A percentile compares a stretch with the other conserved stretches of the same genome.
Evolutionary conservation across 31 red algal genomes (phyloP).

Genomic region (Porphyra umbilicalis): DNA sequence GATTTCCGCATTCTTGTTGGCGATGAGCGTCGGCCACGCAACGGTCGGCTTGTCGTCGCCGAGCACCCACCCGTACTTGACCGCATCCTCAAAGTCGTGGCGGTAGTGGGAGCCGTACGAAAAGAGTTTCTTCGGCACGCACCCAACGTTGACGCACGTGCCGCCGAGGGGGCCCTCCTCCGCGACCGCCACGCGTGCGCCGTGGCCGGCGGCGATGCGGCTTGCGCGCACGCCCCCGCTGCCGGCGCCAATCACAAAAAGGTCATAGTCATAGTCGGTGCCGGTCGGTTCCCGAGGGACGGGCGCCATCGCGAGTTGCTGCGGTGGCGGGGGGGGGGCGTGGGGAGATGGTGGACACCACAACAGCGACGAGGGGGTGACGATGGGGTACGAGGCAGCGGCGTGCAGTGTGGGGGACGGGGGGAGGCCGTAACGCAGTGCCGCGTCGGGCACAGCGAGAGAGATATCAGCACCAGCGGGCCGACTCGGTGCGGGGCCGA

Average conservation of each 20-base stretch:
- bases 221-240: slow-evolving; percentile 59
- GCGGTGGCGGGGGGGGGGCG: not conserved
- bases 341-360: not conserved
- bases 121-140: slow-evolving; percentile 75
- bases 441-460: no score
- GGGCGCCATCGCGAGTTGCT: not conserved
- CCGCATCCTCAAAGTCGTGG: slow-evolving; percentile 46
- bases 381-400: no score
- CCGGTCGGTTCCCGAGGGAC: not conserved
- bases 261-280: slow-evolving; percentile 47
- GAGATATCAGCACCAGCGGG: no score
- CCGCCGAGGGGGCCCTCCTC: slow-evolving; percentile 54
- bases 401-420: no score
- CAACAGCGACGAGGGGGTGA: no score
- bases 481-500: no score
- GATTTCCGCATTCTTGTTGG: slow-evolving; percentile 65
- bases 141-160: slow-evolving; percentile 78
- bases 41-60: not conserved
- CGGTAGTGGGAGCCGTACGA: slow-evolving; percentile 49
- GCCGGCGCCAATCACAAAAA: slow-evolving; percentile 68
- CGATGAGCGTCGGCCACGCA: slow-evolving; percentile 35
- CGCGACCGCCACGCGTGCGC: slow-evolving; percentile 48
- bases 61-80: slow-evolving; percentile 47
- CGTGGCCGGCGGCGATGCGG: slow-evolving; percentile 42
- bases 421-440: no score